A percentile compares a stretch with the other conserved stretches of the same genome.
Evolutionary conservation across 2,329 filamentous ascomycete genomes (phyloP).

Genomic region (Penicillium sp.): DNA sequence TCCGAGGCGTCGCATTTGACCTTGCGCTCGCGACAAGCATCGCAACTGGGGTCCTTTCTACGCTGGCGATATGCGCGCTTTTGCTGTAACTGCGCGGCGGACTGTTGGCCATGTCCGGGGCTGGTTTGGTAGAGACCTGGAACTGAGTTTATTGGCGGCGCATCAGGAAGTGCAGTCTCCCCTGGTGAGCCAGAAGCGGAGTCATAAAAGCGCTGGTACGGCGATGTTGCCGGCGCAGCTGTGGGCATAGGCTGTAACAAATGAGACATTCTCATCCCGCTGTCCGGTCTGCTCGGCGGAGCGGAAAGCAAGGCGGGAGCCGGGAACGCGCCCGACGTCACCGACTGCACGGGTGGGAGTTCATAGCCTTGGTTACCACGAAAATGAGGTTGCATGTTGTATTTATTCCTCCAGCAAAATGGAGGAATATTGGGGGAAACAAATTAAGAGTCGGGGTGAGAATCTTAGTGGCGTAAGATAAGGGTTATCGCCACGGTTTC

Average conservation of each 20-base stretch:
- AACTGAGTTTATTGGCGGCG: constrained; percentile 35
- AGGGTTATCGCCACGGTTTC: constrained; percentile 2
- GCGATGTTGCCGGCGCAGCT: constrained; percentile 21
- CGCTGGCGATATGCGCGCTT: constrained; percentile 93
- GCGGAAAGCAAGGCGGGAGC: constrained; percentile 33
- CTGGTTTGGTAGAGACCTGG: constrained; percentile 30
- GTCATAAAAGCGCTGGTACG: constrained; percentile 40
- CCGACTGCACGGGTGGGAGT: constrained; percentile 35
- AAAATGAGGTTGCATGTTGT: constrained; percentile 35
- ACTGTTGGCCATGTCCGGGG: constrained; percentile 49
- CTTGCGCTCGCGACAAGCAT: constrained; percentile 85
- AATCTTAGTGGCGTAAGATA: background rate
- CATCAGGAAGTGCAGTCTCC: constrained; percentile 37
- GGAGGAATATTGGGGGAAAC: background rate
- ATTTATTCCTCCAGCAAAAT: background rate
- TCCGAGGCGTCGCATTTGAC: constrained; percentile 93
- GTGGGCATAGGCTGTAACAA: constrained; percentile 36
- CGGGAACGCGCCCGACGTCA: constrained; percentile 32
- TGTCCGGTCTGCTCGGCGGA: constrained; percentile 38
- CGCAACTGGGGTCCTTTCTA: constrained; percentile 94
- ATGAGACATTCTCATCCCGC: constrained; percentile 42
- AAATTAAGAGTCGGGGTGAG: background rate
- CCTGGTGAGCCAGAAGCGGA: constrained; percentile 39
- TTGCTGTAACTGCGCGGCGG: constrained; percentile 66
- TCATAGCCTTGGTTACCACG: constrained; percentile 31